These are phyloP conservation scores for Pulveroboletus sp. DNA, from an alignment of 768 basidiomycete genomes.

Conservation along the genomic window DNA sequence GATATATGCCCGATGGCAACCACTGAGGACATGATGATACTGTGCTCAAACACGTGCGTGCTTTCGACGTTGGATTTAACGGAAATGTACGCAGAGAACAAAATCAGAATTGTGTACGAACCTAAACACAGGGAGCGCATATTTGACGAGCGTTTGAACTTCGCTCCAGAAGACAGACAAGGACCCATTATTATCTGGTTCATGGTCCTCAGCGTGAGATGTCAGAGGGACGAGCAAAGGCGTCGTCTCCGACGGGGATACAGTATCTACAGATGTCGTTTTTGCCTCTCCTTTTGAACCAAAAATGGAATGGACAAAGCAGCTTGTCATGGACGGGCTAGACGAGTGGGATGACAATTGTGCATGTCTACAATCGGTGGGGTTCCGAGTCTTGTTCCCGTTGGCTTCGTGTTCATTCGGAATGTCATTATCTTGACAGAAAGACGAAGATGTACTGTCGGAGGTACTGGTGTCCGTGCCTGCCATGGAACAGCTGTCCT, in stretches of 20 bases:
- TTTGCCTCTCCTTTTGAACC: not conserved
- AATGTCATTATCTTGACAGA: slow-evolving; percentile 61
- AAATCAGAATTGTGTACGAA: slow-evolving; percentile 33
- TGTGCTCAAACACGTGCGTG: slow-evolving; percentile 82
- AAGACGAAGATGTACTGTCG: slow-evolving; percentile 35
- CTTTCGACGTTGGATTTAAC: slow-evolving; percentile 24
- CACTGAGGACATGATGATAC: slow-evolving; percentile 80
- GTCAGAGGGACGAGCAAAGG: slow-evolving; percentile 53
- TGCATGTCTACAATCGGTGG: not conserved
- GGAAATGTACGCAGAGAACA: not conserved
- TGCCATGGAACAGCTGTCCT: not conserved
- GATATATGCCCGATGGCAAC: slow-evolving; percentile 92
- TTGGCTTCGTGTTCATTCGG: slow-evolving; percentile 26
- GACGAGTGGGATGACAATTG: not conserved
- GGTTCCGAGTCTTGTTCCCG: slow-evolving; percentile 10
- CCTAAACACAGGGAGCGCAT: slow-evolving; percentile 75
- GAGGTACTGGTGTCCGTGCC: slow-evolving; percentile 31
- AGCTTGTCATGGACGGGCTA: slow-evolving; percentile 1
- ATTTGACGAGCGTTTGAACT: slow-evolving; percentile 51
- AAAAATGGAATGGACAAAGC: slow-evolving; percentile 3
- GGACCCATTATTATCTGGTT: slow-evolving; percentile 19
- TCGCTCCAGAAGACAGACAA: slow-evolving; percentile 5
- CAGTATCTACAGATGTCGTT: not conserved
- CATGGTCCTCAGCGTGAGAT: slow-evolving; percentile 49
- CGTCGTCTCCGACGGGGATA: slow-evolving; percentile 45